A percentile compares a stretch with the other conserved stretches of the same genome.
Conservation (phyloP, 345 rosid genomes). For the Gynandropsis gynandra region DNA sequence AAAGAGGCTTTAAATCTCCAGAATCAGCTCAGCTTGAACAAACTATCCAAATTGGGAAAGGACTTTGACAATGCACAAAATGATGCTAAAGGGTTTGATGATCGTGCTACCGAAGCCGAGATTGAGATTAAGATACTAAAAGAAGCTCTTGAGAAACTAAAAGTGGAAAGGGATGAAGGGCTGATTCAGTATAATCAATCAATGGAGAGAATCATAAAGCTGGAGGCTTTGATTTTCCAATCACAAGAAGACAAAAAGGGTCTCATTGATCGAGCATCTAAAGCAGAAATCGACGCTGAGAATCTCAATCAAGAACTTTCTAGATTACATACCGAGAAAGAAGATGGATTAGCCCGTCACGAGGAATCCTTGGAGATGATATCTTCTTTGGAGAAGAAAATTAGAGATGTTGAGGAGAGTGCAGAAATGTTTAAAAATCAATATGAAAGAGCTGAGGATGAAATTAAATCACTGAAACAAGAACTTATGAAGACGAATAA, state of each 20-base stretch:
- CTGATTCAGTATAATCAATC: conserved; percentile 60
- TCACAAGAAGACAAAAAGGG: conserved; percentile 42
- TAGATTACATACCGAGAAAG: conserved; percentile 59
- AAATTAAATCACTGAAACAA: conserved; percentile 45
- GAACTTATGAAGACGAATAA: conserved; percentile 45
- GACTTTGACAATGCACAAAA: conserved; percentile 52
- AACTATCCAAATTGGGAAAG: conserved; percentile 56
- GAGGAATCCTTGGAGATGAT: conserved; percentile 55
- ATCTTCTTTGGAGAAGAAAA: conserved; percentile 50
- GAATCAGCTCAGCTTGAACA: conserved; percentile 58
- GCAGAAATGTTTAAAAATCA: conserved; percentile 36
- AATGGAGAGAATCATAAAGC: conserved; percentile 48
- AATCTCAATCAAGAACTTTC: conserved; percentile 58
- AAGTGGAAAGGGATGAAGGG: conserved; percentile 61
- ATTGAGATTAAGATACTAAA: conserved; percentile 63
- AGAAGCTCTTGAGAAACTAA: conserved; percentile 52
- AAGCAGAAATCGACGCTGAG: conserved; percentile 41
- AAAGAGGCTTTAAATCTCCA: conserved; percentile 53
- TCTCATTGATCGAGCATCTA: conserved; percentile 38
- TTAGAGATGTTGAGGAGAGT: conserved; percentile 51
- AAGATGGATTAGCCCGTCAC: conserved; percentile 48
- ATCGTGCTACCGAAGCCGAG: conserved; percentile 73
- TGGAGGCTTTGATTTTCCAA: conserved; percentile 41
- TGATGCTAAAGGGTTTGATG: conserved; percentile 49
- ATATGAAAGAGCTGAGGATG: conserved; percentile 51